These are phyloP conservation scores for Colletotrichum agaves DNA, from an alignment of 2,329 filamentous ascomycete species.

Conservation along the genomic window DNA sequence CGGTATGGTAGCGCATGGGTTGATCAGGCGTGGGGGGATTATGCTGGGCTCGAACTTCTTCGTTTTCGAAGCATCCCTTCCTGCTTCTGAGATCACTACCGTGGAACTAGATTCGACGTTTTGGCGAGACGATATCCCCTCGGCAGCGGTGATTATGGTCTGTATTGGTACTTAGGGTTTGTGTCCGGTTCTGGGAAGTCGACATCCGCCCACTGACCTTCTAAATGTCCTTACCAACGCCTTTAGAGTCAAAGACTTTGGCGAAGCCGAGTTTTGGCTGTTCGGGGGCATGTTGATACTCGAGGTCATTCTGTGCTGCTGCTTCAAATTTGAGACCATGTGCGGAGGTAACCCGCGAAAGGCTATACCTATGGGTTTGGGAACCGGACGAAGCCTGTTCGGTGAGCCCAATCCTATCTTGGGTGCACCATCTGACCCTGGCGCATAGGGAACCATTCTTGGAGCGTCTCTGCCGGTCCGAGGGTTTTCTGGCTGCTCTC, in stretches of 20 bases:
- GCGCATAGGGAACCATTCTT: not conserved
- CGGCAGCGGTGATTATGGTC: constrained; percentile 32
- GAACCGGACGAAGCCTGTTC: constrained; percentile 68
- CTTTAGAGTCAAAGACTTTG: constrained; percentile 35
- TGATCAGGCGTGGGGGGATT: constrained; percentile 59
- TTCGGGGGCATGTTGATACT: constrained; percentile 72
- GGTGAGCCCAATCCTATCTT: constrained; percentile 52
- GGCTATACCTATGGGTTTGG: constrained; percentile 76
- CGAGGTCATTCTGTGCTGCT: constrained; percentile 73
- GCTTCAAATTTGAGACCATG: constrained; percentile 82
- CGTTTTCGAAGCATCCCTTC: constrained; percentile 60
- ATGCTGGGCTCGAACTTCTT: constrained; percentile 62
- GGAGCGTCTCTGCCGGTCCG: constrained; percentile 64
- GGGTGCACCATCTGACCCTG: constrained; percentile 47
- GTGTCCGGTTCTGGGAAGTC: not conserved
- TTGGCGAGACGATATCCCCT: constrained; percentile 48
- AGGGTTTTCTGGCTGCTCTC: constrained; percentile 75
- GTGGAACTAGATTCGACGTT: constrained; percentile 50
- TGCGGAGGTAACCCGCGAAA: constrained; percentile 78
- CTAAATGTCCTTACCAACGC: constrained; percentile 44
- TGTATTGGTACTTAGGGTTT: constrained; percentile 12
- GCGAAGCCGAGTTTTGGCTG: constrained; percentile 77
- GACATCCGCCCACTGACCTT: constrained; percentile 32
- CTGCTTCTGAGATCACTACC: constrained; percentile 62
- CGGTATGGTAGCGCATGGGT: constrained; percentile 60